These are phyloP conservation scores for Ophiostoma sp. DNA, from an alignment of 2,329 filamentous ascomycete species.

Conservation along the genomic window DNA sequence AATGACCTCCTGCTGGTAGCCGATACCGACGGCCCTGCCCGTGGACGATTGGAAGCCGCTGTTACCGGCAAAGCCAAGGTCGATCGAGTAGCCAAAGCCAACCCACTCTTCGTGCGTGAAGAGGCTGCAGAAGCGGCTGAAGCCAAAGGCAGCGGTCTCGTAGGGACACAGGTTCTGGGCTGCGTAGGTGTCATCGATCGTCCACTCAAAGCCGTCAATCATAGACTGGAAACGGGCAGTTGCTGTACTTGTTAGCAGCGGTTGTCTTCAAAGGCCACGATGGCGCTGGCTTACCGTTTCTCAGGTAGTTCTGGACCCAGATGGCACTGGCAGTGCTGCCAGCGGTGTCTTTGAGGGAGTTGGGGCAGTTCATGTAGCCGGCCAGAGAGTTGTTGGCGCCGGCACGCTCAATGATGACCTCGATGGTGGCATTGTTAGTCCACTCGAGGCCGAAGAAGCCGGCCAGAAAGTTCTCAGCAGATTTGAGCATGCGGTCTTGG, in stretches of 20 bases:
- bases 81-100: constrained; percentile 64
- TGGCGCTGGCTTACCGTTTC: constrained; percentile 41
- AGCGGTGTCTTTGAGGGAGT: constrained; percentile 47
- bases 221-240: constrained; percentile 53
- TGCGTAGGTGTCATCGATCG: constrained; percentile 56
- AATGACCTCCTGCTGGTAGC: constrained; percentile 66
- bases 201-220: constrained; percentile 58
- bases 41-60: constrained; percentile 59
- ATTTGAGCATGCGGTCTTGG: constrained; percentile 71
- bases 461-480: constrained; percentile 70
- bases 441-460: constrained; percentile 74
- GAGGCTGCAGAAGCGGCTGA: constrained; percentile 65
- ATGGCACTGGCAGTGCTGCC: constrained; percentile 49
- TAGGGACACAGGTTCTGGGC: constrained; percentile 70
- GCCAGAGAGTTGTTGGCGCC: constrained; percentile 66
- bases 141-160: constrained; percentile 71
- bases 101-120: constrained; percentile 73
- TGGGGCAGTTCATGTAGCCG: constrained; percentile 61
- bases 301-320: constrained; percentile 62
- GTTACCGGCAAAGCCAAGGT: constrained; percentile 58
- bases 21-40: constrained; percentile 66
- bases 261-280: background rate
- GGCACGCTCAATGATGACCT: constrained; percentile 60
- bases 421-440: constrained; percentile 65
- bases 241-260: constrained; percentile 37